phyloP scores from a whole-genome alignment of 805 yeast species.

The Candida glaebosa region DNA sequence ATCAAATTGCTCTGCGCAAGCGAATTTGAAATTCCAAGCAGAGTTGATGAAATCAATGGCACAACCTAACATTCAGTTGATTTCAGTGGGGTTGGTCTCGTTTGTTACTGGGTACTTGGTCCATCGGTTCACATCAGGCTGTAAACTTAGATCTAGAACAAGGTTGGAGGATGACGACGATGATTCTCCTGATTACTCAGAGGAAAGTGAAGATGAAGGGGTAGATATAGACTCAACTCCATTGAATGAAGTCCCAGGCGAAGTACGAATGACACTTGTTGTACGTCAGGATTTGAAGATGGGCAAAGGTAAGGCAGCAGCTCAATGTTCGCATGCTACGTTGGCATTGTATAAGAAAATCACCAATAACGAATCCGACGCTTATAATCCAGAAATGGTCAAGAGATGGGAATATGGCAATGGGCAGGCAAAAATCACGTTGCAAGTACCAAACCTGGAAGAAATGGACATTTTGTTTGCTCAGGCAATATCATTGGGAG shows the following conservation, averaged over 20 bases:
- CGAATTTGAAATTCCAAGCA: background rate
- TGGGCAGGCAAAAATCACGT: conserved; percentile 93
- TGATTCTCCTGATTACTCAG: conserved; percentile 35
- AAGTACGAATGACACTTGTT: conserved; percentile 80
- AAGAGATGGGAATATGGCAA: conserved; percentile 68
- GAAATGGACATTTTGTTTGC: conserved; percentile 76
- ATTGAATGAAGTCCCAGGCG: conserved; percentile 70
- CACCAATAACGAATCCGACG: conserved; percentile 46
- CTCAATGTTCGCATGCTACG: conserved; percentile 98
- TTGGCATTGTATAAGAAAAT: conserved; percentile 78
- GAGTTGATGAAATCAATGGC: conserved; percentile 8
- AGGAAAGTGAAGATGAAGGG: conserved; percentile 45
- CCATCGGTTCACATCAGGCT: conserved; percentile 10
- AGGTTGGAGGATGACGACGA: conserved; percentile 3
- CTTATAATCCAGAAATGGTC: conserved; percentile 61
- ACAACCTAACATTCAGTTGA: conserved; percentile 10
- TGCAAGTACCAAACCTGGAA: conserved; percentile 67
- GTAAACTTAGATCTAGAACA: background rate
- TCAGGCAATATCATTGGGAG: conserved; percentile 72
- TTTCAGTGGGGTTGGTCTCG: conserved; percentile 33
- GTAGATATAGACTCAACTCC: conserved; percentile 57
- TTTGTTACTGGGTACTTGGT: conserved; percentile 34
- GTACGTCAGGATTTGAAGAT: conserved; percentile 86
- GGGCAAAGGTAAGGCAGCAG: conserved; percentile 95
- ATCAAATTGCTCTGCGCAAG: background rate